phyloP scores from a whole-genome alignment of 495 filamentous ascomycete species.

The Apiosordaria backusii region DNA sequence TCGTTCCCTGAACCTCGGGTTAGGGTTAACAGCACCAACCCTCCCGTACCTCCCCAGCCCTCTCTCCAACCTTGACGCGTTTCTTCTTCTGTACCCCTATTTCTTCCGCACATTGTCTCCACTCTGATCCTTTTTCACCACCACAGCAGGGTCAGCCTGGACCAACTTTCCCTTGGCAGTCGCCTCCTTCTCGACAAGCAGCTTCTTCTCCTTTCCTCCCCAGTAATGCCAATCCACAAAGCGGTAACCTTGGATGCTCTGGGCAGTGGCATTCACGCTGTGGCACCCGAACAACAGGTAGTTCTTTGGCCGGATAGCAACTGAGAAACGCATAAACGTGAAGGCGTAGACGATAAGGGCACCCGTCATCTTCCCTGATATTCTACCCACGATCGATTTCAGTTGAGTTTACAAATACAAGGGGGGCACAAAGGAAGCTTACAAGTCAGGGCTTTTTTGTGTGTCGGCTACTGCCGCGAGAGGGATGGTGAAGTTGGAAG shows the following conservation, averaged over 20 bases:
- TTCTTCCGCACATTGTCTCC: too few species aligned
- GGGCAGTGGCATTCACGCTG: slow-evolving; percentile 72
- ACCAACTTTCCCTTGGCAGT: not conserved
- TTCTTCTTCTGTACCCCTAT: too few species aligned
- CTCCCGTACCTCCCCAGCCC: too few species aligned
- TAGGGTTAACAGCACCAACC: too few species aligned
- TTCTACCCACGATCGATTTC: slow-evolving; percentile 56
- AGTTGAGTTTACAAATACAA: slow-evolving; percentile 2
- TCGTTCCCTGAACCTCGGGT: too few species aligned
- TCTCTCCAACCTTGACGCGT: too few species aligned
- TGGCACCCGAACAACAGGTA: slow-evolving; percentile 92
- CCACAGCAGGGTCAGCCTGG: not conserved
- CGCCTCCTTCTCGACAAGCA: not conserved
- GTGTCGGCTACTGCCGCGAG: slow-evolving; percentile 88
- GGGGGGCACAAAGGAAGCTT: slow-evolving; percentile 30
- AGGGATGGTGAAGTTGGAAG: slow-evolving; percentile 93
- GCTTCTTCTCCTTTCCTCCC: slow-evolving; percentile 40
- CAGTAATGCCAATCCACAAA: slow-evolving; percentile 59
- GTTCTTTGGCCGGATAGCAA: slow-evolving; percentile 86
- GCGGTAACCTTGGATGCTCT: slow-evolving; percentile 72
- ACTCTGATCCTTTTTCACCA: not conserved
- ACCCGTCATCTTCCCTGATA: slow-evolving; percentile 87
- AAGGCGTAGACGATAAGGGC: slow-evolving; percentile 79
- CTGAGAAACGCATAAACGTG: slow-evolving; percentile 92
- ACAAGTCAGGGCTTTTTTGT: slow-evolving; percentile 91